These are phyloP conservation scores for Fistulinella prunicolor DNA, from an alignment of 768 basidiomycete genomes.

Conservation along the genomic window DNA sequence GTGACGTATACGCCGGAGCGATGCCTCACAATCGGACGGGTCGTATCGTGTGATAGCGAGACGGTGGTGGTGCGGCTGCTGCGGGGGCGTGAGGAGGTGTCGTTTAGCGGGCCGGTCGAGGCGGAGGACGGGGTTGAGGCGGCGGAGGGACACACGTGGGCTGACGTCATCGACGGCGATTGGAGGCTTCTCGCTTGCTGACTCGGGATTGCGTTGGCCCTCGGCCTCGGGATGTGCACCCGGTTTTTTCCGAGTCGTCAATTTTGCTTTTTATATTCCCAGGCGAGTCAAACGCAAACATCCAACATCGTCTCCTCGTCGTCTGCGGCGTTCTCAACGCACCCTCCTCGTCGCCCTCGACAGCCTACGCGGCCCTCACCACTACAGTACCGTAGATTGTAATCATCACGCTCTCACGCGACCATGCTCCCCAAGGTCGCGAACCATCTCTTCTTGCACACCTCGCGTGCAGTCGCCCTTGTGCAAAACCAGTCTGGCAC, in stretches of 20 bases:
- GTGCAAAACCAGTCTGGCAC: constrained; percentile 70
- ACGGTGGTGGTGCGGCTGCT: constrained; percentile 18
- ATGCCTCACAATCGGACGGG: constrained; percentile 44
- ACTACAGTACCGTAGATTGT: constrained; percentile 1
- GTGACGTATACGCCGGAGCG: constrained; percentile 58
- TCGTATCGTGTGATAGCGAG: constrained; percentile 25
- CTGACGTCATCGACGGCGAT: constrained; percentile 26
- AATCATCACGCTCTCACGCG: constrained; percentile 1
- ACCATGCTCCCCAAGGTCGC: constrained; percentile 82
- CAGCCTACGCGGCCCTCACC: neutral
- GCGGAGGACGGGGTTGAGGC: constrained; percentile 6
- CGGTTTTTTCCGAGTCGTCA: constrained; percentile 21
- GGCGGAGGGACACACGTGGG: constrained; percentile 28
- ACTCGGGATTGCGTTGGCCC: constrained; percentile 6
- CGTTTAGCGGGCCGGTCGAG: constrained; percentile 31
- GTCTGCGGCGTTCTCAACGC: neutral
- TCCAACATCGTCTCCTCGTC: neutral
- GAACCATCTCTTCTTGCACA: constrained; percentile 72
- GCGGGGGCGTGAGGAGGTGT: constrained; percentile 18
- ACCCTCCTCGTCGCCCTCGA: constrained; percentile 1
- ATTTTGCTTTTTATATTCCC: constrained; percentile 17
- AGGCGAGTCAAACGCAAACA: neutral
- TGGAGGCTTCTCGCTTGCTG: constrained; percentile 24
- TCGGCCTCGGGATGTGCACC: constrained; percentile 18
- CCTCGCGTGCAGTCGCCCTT: constrained; percentile 70